Percentiles rank a stretch among this genome's conserved stretches.
These are phyloP conservation scores for Monosporozyma siamensis DNA, from an alignment of 805 yeast species.

Conservation along the genomic window DNA sequence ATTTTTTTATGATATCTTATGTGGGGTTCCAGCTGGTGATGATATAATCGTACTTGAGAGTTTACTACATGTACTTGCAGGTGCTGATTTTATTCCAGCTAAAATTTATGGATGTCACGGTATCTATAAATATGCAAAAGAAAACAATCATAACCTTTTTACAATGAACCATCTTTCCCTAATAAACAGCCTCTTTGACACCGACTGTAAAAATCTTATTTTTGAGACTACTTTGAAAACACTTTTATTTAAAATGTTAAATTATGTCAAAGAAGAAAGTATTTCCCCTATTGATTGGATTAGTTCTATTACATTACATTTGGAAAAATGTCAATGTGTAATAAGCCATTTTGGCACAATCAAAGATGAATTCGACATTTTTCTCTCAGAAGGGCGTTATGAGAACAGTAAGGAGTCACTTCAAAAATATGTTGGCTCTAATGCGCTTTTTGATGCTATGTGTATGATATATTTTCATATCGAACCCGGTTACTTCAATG, in stretches of 20 bases:
- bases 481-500: background rate
- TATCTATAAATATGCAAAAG: constrained; percentile 41
- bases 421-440: background rate
- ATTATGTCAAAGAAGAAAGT: background rate
- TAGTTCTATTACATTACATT: background rate
- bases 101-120: constrained; percentile 55
- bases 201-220: constrained; percentile 43
- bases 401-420: background rate
- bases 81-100: constrained; percentile 58
- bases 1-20: constrained; percentile 32
- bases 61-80: constrained; percentile 14
- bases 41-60: background rate
- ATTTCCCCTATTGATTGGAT: background rate
- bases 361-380: background rate
- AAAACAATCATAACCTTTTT: constrained; percentile 14
- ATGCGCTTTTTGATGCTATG: constrained; percentile 1
- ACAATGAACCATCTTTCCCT: constrained; percentile 19
- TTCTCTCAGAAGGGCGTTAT: background rate
- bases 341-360: background rate
- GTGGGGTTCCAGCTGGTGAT: background rate
- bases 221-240: constrained; percentile 3
- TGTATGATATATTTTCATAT: background rate
- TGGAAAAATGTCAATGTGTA: background rate
- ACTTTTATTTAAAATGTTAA: background rate
- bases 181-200: constrained; percentile 31